Evolutionary conservation across 768 basidiomycete species (phyloP).

Genomic region (Boletus reticulatus): DNA sequence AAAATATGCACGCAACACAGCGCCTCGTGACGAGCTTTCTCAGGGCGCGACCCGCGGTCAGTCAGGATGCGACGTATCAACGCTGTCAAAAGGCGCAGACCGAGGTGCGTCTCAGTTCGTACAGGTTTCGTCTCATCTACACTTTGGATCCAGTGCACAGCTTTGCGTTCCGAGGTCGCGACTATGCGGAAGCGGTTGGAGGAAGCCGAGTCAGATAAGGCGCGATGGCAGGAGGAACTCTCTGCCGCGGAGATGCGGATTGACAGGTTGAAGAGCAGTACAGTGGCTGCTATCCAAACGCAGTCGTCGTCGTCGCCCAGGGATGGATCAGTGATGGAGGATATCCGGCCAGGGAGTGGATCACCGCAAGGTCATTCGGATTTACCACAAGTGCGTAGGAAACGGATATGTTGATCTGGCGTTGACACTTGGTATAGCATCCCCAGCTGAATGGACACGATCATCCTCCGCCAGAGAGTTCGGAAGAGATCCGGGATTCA

Average conservation of each 20-base stretch:
- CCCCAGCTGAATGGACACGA: slow-evolving; percentile 39
- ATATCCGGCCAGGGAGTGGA: slow-evolving; percentile 39
- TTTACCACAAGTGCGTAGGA: slow-evolving; percentile 72
- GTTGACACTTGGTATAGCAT: slow-evolving; percentile 44
- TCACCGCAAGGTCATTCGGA: slow-evolving; percentile 47
- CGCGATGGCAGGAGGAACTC: slow-evolving; percentile 50
- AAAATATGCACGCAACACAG: slow-evolving; percentile 57
- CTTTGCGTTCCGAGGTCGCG: slow-evolving; percentile 58
- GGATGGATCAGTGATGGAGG: slow-evolving; percentile 30
- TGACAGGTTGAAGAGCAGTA: slow-evolving; percentile 57
- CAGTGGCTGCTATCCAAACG: slow-evolving; percentile 47
- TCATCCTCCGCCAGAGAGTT: slow-evolving; percentile 39
- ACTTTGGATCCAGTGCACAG: slow-evolving; percentile 44
- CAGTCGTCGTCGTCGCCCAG: slow-evolving; percentile 34
- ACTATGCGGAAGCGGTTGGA: slow-evolving; percentile 47
- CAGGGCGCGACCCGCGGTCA: slow-evolving; percentile 30
- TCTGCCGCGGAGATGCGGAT: slow-evolving; percentile 56
- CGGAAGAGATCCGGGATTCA: slow-evolving; percentile 35
- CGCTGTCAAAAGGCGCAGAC: slow-evolving; percentile 55
- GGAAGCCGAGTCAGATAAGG: slow-evolving; percentile 48
- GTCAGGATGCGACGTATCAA: slow-evolving; percentile 40
- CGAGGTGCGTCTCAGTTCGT: slow-evolving; percentile 45
- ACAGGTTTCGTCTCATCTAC: not conserved
- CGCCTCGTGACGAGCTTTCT: slow-evolving; percentile 59
- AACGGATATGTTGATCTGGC: slow-evolving; percentile 24